Base-by-base conservation (phyloP, 768 basidiomycete species). In the Fistulinella prunicolor region DNA sequence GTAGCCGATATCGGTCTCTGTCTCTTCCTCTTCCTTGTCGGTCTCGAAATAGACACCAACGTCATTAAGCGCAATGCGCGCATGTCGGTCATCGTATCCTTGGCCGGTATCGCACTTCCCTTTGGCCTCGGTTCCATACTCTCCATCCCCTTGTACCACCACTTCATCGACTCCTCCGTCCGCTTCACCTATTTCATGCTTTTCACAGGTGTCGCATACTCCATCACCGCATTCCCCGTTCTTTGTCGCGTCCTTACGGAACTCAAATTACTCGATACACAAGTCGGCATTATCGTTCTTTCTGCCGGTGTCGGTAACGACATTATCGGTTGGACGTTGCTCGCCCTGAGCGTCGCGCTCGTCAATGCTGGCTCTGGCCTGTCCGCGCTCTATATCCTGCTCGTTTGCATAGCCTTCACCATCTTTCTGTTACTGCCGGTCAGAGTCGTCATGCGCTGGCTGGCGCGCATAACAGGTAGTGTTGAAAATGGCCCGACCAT, bases 281-380 rank as follows among this genome's bases (percentile, higher is more conserved):
- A 83, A 0, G 91, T 99, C 30, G 96, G 94, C 6, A 85, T 96
- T 50, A 83, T 96, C 21, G 94, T 94, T 1, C 79, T 99, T 19
- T 89, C 89, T 2, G 93, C 94, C 0, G 95, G 94, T 9, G 90
- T 98, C 3, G 91, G 85, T 6, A 87, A 89, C 60, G 89, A 90
- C 65, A 85, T 93, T 52, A 72, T 90, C 39, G 90, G 88, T 3
- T 96, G 94, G 95, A 79, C 79, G 0, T 73, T 97, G 1, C 78
- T 98, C 12, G 94, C 95, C 0, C 74, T 99, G 20, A 89, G 86
- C 38, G 86, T 98, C 6, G 94, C 95, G 0, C 79, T 99, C 16
- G 93, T 94, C 39, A 96, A 94, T 51, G 89, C 93, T 0, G 82
- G 83, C 4, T 79, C 82, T 0, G 94, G 93, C 2, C 69, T 93